These are phyloP conservation scores for Oryza meridionalis DNA, from an alignment of 176 grass and related monocot genomes.

Conservation along the genomic window DNA sequence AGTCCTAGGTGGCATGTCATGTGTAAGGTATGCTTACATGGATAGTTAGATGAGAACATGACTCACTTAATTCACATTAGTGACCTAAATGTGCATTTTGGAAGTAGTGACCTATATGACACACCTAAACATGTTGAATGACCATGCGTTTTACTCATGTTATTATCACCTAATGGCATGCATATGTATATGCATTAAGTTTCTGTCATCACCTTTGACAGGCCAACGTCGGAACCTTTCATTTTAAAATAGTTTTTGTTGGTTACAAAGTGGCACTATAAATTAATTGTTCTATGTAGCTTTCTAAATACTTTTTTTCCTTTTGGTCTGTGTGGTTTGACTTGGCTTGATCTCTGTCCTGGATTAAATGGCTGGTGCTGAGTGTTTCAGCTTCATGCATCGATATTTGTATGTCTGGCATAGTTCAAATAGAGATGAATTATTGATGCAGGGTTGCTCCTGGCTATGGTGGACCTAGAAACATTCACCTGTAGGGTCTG, in stretches of 20 bases:
- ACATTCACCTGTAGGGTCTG: neutral
- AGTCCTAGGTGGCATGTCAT: no score
- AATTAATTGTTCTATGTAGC: neutral
- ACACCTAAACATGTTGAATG: no score
- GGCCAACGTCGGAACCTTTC: neutral
- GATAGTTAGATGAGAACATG: no score
- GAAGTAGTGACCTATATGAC: no score
- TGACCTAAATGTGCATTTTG: no score
- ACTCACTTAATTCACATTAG: no score
- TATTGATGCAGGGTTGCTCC: neutral
- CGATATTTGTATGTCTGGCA: conserved; percentile 15
- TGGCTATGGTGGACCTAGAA: neutral
- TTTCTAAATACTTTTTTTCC: neutral
- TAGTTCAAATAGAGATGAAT: conserved; percentile 1
- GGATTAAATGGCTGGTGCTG: neutral
- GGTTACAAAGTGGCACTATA: conserved; percentile 5
- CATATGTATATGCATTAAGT: neutral
- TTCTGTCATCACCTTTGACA: conserved; percentile 10
- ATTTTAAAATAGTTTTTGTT: neutral
- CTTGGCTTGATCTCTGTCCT: neutral
- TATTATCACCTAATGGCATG: neutral
- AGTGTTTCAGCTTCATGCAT: neutral
- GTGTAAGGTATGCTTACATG: no score
- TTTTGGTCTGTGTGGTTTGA: neutral
- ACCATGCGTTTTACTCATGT: no score